These are phyloP conservation scores for Penicillium glabrum DNA, from an alignment of 2,329 filamentous ascomycete genomes.

Conservation along the genomic window DNA sequence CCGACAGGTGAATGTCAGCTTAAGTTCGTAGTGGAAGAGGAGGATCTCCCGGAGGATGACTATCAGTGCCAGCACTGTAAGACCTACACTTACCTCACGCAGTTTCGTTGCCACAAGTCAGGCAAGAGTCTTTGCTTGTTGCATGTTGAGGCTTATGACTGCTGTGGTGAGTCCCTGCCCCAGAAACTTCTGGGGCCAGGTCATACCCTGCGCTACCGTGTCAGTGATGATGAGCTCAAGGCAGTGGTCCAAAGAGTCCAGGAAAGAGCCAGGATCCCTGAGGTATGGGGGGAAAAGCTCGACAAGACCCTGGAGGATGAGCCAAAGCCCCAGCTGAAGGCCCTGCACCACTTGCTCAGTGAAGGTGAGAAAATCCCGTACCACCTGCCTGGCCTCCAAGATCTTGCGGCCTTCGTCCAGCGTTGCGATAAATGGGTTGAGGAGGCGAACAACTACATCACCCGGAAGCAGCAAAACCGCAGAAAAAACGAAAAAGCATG, in stretches of 20 bases:
- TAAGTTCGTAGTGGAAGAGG: conserved; percentile 65
- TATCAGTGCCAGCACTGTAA: conserved; percentile 93
- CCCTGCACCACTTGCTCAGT: conserved; percentile 76
- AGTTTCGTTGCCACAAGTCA: conserved; percentile 79
- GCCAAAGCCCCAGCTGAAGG: conserved; percentile 79
- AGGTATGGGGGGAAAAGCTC: conserved; percentile 88
- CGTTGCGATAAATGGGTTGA: conserved; percentile 98
- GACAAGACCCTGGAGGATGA: conserved; percentile 81
- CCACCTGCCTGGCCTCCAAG: conserved; percentile 76
- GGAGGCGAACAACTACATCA: conserved; percentile 93
- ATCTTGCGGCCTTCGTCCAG: conserved; percentile 86
- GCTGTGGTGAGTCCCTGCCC: conserved; percentile 68
- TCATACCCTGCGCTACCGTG: conserved; percentile 76
- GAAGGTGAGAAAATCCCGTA: conserved; percentile 97
- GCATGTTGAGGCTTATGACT: conserved; percentile 77
- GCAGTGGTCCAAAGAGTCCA: conserved; percentile 71
- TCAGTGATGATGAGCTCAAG: conserved; percentile 69
- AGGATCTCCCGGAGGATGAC: conserved; percentile 83
- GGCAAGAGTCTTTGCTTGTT: conserved; percentile 79
- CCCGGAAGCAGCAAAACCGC: conserved; percentile 94
- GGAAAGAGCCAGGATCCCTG: conserved; percentile 82
- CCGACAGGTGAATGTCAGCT: conserved; percentile 55
- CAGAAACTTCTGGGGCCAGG: conserved; percentile 68
- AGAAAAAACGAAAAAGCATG: conserved; percentile 90
- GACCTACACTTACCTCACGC: conserved; percentile 83